phyloP scores from a whole-genome alignment of 1,139 yeast genomes.

The Spathaspora sp. region DNA sequence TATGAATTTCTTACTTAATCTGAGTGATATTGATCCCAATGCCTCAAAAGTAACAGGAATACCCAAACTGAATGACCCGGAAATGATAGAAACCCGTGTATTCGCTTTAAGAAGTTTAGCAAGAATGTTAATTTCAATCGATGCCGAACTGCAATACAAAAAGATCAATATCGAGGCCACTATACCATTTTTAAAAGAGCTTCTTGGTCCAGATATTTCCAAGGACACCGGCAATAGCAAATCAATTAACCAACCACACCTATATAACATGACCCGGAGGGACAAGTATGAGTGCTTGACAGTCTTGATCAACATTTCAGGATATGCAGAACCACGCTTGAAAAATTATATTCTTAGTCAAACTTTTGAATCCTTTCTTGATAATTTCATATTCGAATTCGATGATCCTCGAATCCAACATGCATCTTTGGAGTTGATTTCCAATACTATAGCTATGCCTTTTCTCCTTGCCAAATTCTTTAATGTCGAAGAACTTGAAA shows the following conservation, averaged over 20 bases:
- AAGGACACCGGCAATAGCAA: slow-evolving; percentile 19
- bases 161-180: slow-evolving; percentile 39
- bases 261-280: slow-evolving; percentile 28
- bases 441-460: slow-evolving; percentile 48
- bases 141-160: slow-evolving; percentile 39
- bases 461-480: slow-evolving; percentile 49
- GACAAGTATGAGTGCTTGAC: slow-evolving; percentile 47
- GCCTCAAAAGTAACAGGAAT: slow-evolving; percentile 17
- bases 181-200: slow-evolving; percentile 50
- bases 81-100: slow-evolving; percentile 23
- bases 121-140: slow-evolving; percentile 41
- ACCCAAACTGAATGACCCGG: slow-evolving; percentile 17
- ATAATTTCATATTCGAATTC: slow-evolving; percentile 39
- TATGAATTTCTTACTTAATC: slow-evolving; percentile 36
- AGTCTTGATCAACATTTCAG: slow-evolving; percentile 51
- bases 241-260: slow-evolving; percentile 16
- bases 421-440: slow-evolving; percentile 48
- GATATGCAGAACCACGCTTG: too few species aligned
- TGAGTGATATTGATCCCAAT: slow-evolving; percentile 23
- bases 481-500: slow-evolving; percentile 32
- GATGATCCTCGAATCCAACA: slow-evolving; percentile 39
- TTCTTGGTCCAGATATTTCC: slow-evolving; percentile 35
- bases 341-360: slow-evolving; percentile 33
- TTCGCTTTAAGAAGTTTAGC: slow-evolving; percentile 39
- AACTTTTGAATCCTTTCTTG: slow-evolving; percentile 32